phyloP scores from a whole-genome alignment of 2,329 filamentous ascomycete species.

The Aspergillus amoenus region DNA sequence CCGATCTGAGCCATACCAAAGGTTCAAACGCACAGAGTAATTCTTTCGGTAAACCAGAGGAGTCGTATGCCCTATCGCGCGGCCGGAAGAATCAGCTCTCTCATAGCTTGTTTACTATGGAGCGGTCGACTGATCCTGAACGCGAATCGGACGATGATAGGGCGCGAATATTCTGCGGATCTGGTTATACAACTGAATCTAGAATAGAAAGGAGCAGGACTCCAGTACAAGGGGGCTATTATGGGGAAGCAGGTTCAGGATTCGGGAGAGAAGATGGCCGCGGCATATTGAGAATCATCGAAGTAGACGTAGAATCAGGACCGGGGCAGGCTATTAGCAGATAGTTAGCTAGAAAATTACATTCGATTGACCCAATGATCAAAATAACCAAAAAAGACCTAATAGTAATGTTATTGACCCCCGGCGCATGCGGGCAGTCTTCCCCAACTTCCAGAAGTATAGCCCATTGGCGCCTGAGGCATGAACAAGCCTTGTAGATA shows the following conservation, averaged over 20 bases:
- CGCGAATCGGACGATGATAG: constrained; percentile 10
- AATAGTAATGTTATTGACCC: background rate
- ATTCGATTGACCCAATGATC: too few species aligned
- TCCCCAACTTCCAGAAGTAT: background rate
- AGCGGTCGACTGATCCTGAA: background rate
- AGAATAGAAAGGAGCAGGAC: constrained; percentile 5
- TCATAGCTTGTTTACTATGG: background rate
- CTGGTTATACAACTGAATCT: constrained; percentile 15
- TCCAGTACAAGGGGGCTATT: background rate
- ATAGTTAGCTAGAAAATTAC: too few species aligned
- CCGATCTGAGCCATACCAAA: background rate
- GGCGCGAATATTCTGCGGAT: constrained; percentile 10
- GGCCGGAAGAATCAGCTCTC: background rate
- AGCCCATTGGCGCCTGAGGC: constrained; percentile 10
- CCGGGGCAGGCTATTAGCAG: constrained; percentile 1
- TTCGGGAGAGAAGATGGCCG: background rate
- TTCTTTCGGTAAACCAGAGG: background rate
- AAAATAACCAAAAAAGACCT: background rate
- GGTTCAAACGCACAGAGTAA: background rate
- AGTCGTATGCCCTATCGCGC: background rate
- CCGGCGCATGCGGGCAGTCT: background rate
- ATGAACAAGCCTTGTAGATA: background rate
- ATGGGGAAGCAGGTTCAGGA: background rate
- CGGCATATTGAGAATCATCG: constrained; percentile 22
- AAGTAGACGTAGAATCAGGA: constrained; percentile 23